A percentile compares a stretch with the other conserved stretches of the same genome.
Conservation (phyloP, 2,329 filamentous ascomycete genomes). For the Penicillium sp. region DNA sequence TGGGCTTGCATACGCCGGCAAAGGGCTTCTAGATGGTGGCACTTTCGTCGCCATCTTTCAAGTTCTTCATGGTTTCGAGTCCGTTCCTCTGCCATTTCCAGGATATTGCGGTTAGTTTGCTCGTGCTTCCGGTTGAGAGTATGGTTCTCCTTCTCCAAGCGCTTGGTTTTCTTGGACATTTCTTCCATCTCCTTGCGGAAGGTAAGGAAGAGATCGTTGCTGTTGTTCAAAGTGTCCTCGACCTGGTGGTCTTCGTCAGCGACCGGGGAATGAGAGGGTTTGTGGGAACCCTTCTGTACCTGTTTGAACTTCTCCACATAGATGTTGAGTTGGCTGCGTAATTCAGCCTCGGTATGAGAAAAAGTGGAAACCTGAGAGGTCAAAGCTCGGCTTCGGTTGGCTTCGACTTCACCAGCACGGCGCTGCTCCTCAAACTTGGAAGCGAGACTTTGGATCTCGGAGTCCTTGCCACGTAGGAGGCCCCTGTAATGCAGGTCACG, state of each 20-base stretch:
- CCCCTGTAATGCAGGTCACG: slow-evolving; percentile 93
- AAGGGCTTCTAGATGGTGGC: slow-evolving; percentile 87
- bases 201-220: slow-evolving; percentile 93
- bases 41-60: slow-evolving; percentile 78
- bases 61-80: slow-evolving; percentile 72
- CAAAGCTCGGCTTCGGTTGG: slow-evolving; percentile 75
- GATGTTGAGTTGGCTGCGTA: slow-evolving; percentile 92
- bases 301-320: slow-evolving; percentile 99
- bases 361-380: slow-evolving; percentile 93
- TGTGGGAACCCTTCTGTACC: slow-evolving; percentile 57
- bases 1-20: slow-evolving; percentile 97
- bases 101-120: slow-evolving; percentile 87
- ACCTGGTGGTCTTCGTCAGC: slow-evolving; percentile 66
- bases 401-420: slow-evolving; percentile 80
- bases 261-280: slow-evolving; percentile 28
- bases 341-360: slow-evolving; percentile 90
- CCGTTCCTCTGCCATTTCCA: slow-evolving; percentile 95
- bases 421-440: slow-evolving; percentile 86
- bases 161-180: slow-evolving; percentile 98
- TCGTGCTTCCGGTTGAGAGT: slow-evolving; percentile 89
- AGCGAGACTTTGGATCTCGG: slow-evolving; percentile 90
- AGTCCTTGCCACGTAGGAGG: slow-evolving; percentile 87
- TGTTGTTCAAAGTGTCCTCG: slow-evolving; percentile 97
- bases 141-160: slow-evolving; percentile 94
- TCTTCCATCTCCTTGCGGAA: slow-evolving; percentile 99